Percentiles rank a stretch among this genome's conserved stretches.
These are phyloP conservation scores for Aspergillus ostianus DNA, from an alignment of 495 filamentous ascomycete species.

Conservation along the genomic window DNA sequence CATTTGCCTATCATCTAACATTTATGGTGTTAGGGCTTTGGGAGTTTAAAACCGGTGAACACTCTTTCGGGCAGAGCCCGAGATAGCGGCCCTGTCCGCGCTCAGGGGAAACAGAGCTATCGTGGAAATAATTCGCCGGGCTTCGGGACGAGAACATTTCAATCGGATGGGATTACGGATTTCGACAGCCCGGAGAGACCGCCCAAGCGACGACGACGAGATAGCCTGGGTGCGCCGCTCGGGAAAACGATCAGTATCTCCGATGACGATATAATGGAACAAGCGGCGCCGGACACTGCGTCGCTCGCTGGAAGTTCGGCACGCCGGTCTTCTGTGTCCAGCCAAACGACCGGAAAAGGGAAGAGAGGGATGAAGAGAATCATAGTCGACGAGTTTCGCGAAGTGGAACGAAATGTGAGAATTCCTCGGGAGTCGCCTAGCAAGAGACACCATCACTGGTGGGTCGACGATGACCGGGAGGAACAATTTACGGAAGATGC, in stretches of 20 bases:
- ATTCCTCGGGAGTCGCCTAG: slow-evolving; percentile 2
- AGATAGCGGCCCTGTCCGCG: slow-evolving; percentile 42
- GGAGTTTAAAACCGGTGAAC: slow-evolving; percentile 28
- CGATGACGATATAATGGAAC: slow-evolving; percentile 17
- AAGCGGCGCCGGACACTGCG: slow-evolving; percentile 12
- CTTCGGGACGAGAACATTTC: slow-evolving; percentile 1
- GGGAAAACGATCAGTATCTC: slow-evolving; percentile 8
- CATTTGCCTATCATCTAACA: not conserved
- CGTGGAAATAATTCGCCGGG: not conserved
- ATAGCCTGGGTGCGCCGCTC: slow-evolving; percentile 7
- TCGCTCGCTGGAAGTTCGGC: slow-evolving; percentile 14
- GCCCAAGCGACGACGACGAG: slow-evolving; percentile 33
- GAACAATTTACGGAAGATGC: slow-evolving; percentile 30
- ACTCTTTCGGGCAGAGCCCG: slow-evolving; percentile 29
- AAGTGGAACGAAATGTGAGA: slow-evolving; percentile 21
- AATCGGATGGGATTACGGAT: slow-evolving; percentile 13
- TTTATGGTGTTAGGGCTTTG: slow-evolving; percentile 9
- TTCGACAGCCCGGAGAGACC: slow-evolving; percentile 26
- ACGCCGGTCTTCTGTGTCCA: slow-evolving; percentile 23
- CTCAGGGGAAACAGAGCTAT: slow-evolving; percentile 21
- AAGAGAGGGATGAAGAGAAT: slow-evolving; percentile 12
- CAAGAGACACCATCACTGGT: slow-evolving; percentile 3
- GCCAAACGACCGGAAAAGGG: slow-evolving; percentile 14
- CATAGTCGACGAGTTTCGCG: slow-evolving; percentile 21
- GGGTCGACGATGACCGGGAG: slow-evolving; percentile 17